phyloP scores from a whole-genome alignment of 1,284 basidiomycete species.

The Moniliella sp. region DNA sequence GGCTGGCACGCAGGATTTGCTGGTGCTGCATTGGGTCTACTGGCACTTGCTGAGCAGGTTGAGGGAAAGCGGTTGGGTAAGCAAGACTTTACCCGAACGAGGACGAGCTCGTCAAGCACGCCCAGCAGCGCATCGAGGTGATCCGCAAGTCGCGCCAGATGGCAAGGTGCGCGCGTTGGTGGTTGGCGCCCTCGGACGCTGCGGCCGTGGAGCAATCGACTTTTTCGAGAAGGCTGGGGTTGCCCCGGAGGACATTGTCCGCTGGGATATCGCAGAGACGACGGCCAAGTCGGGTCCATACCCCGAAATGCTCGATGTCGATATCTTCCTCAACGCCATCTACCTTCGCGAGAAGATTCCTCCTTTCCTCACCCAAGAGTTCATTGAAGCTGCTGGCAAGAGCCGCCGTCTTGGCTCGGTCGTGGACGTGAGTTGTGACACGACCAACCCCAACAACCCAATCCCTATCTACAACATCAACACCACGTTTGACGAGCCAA shows the following conservation, averaged over 20 bases:
- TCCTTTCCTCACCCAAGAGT: conserved; percentile 58
- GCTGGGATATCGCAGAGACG: conserved; percentile 95
- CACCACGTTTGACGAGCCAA: conserved; percentile 82
- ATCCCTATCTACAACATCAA: conserved; percentile 87
- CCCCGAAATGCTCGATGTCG: conserved; percentile 79
- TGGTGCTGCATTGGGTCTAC: conserved; percentile 73
- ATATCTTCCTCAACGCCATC: conserved; percentile 99
- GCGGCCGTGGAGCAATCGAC: conserved; percentile 86
- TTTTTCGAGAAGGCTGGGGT: conserved; percentile 81
- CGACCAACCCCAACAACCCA: conserved; percentile 94
- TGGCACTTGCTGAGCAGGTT: conserved; percentile 47
- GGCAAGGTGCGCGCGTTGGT: conserved; percentile 63
- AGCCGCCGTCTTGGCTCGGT: conserved; percentile 56
- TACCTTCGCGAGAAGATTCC: conserved; percentile 78
- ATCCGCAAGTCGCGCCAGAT: conserved; percentile 39
- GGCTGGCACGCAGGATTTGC: conserved; percentile 96
- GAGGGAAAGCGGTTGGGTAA: conserved; percentile 38
- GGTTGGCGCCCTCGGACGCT: conserved; percentile 83
- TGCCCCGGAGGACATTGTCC: conserved; percentile 55
- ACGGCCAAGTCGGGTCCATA: conserved; percentile 81
- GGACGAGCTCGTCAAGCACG: conserved; percentile 23
- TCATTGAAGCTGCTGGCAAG: conserved; percentile 52
- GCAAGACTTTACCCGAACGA: conserved; percentile 52
- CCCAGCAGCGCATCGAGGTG: conserved; percentile 43
- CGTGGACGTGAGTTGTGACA: conserved; percentile 97